phyloP scores from a whole-genome alignment of 306 rosid species.

The Cicer chorassanicum region DNA sequence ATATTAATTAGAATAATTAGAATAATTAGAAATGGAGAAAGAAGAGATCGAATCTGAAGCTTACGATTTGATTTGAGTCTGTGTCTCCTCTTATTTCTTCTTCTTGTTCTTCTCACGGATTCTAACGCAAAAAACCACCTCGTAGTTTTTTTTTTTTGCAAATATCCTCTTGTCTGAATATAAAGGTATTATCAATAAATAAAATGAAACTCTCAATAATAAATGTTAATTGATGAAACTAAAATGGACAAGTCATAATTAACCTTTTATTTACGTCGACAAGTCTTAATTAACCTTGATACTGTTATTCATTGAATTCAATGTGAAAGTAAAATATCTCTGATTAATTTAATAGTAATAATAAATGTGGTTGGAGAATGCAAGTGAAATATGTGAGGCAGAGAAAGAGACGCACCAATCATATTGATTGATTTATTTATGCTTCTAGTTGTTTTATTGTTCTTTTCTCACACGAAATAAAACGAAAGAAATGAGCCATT shows the following conservation, averaged over 20 bases:
- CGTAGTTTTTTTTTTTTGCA: slow-evolving; percentile 1
- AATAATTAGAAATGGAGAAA: background rate
- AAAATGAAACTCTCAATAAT: background rate
- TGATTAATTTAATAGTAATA: background rate
- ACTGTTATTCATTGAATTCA: background rate
- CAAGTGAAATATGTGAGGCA: too few species aligned
- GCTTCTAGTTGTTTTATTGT: background rate
- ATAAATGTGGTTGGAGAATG: too few species aligned
- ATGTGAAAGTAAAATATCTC: background rate
- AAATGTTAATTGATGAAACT: too few species aligned
- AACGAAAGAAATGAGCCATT: background rate
- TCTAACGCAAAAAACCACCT: slow-evolving; percentile 43
- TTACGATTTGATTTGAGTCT: slow-evolving; percentile 37
- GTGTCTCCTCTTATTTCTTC: slow-evolving; percentile 48
- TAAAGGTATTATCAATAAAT: background rate
- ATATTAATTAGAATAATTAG: background rate
- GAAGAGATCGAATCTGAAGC: slow-evolving; percentile 46
- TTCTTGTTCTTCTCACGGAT: slow-evolving; percentile 39
- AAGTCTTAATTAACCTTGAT: too few species aligned
- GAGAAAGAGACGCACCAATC: too few species aligned
- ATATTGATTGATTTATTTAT: background rate
- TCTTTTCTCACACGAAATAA: background rate
- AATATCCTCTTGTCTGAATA: slow-evolving; percentile 24
- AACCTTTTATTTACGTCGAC: too few species aligned
- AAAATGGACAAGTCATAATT: background rate